Conservation (phyloP, 2,329 filamentous ascomycete genomes). For the Xylariaceae sp. region DNA sequence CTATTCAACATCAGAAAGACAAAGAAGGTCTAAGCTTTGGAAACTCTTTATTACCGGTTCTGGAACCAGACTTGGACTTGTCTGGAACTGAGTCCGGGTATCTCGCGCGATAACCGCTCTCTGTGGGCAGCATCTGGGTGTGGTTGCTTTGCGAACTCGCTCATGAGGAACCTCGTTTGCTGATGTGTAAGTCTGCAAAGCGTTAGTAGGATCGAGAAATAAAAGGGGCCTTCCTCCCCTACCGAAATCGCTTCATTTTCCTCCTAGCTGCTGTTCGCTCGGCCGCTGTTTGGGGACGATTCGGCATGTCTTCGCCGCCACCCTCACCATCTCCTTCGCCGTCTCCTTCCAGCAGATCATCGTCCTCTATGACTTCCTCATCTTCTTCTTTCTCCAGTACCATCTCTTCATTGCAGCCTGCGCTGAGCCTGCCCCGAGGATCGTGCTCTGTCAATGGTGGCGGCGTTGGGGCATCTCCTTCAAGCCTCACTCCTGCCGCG, state of each 20-base stretch:
- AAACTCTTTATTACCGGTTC: slow-evolving; percentile 63
- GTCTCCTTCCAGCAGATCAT: slow-evolving; percentile 46
- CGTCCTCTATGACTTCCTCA: slow-evolving; percentile 51
- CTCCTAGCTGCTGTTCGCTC: slow-evolving; percentile 47
- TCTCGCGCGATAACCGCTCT: slow-evolving; percentile 80
- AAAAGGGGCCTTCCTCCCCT: slow-evolving; percentile 22
- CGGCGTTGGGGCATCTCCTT: slow-evolving; percentile 37
- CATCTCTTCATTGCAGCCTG: slow-evolving; percentile 35
- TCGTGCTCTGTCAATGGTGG: slow-evolving; percentile 34
- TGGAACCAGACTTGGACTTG: slow-evolving; percentile 99
- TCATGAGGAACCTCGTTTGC: slow-evolving; percentile 96
- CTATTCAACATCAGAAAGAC: slow-evolving; percentile 35
- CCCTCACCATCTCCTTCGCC: slow-evolving; percentile 31
- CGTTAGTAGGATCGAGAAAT: slow-evolving; percentile 30
- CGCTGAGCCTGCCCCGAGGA: slow-evolving; percentile 30
- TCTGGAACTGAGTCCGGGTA: slow-evolving; percentile 82
- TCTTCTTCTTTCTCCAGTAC: slow-evolving; percentile 43
- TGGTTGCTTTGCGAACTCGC: slow-evolving; percentile 90
- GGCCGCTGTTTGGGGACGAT: slow-evolving; percentile 32
- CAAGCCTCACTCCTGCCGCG: slow-evolving; percentile 35
- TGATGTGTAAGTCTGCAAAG: slow-evolving; percentile 75
- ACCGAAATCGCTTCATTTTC: slow-evolving; percentile 80
- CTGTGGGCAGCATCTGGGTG: slow-evolving; percentile 89
- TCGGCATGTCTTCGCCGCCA: slow-evolving; percentile 59
- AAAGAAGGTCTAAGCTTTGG: slow-evolving; percentile 6